Evolutionary conservation across 257 asterid genomes (phyloP).

Genomic region (Jaltomata sinuosa): DNA sequence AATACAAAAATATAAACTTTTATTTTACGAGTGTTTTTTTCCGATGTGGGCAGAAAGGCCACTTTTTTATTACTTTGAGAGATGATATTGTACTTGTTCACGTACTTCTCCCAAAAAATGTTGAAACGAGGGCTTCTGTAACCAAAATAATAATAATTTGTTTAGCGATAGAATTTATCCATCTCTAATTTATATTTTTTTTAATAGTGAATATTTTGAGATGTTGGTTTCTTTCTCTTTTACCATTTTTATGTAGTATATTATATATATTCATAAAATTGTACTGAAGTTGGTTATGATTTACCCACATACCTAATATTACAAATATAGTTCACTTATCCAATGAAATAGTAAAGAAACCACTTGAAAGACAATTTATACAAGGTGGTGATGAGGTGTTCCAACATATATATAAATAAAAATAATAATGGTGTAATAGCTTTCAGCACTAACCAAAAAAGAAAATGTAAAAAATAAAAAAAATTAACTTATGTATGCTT

Average conservation of each 20-base stretch:
- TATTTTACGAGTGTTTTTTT: too few species aligned
- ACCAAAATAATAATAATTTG: too few species aligned
- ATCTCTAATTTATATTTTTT: too few species aligned
- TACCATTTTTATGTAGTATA: neutral
- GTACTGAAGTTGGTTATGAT: neutral
- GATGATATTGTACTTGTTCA: neutral
- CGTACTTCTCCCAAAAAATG: neutral
- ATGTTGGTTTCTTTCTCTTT: neutral
- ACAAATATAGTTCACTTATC: neutral
- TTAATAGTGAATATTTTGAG: neutral
- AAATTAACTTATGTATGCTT: neutral
- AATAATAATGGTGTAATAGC: neutral
- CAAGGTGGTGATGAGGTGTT: neutral
- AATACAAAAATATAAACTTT: too few species aligned
- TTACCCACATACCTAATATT: neutral
- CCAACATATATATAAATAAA: neutral
- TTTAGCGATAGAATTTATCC: neutral
- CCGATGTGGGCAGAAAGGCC: too few species aligned
- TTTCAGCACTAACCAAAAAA: neutral
- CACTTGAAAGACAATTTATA: neutral
- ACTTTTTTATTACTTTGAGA: neutral
- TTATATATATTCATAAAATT: neutral
- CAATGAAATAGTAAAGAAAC: neutral
- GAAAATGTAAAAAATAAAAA: neutral
- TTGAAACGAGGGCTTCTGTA: neutral